Conservation (phyloP, 306 rosid species). For the Clitoria ternatea region DNA sequence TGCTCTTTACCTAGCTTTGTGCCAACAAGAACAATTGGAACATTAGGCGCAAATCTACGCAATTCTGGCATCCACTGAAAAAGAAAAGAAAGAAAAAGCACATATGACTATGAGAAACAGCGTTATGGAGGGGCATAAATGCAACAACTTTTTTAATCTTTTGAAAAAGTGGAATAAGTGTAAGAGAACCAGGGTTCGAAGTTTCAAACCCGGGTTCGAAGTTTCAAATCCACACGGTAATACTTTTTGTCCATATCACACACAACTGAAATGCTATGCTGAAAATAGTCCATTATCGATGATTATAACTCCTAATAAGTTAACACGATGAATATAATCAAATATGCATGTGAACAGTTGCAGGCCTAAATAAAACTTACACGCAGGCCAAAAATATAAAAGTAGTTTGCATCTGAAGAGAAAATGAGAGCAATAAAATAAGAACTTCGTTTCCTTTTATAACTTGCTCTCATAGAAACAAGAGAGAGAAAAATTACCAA, state of each 20-base stretch:
- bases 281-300: not conserved
- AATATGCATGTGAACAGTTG: not conserved
- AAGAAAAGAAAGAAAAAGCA: constrained; percentile 15
- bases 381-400: not conserved
- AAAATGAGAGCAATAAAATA: not conserved
- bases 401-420: not conserved
- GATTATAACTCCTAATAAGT: not conserved
- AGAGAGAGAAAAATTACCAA: not conserved
- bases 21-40: constrained; percentile 96
- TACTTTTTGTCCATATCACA: too few relatives aligned
- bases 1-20: constrained; percentile 74
- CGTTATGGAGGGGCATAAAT: not conserved
- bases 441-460: not conserved
- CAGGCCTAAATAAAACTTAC: not conserved
- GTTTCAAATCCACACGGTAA: too few relatives aligned
- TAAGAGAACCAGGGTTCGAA: too few relatives aligned
- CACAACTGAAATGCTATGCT: constrained; percentile 17
- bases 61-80: constrained; percentile 98
- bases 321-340: not conserved
- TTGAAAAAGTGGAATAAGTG: too few relatives aligned
- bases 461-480: not conserved
- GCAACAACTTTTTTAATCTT: too few relatives aligned
- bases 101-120: constrained; percentile 9
- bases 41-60: constrained; percentile 90
- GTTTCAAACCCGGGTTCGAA: too few relatives aligned